Evolutionary conservation across 768 basidiomycete genomes (phyloP), one percentile per base, ranked within the genome.

Genomic region (Nidularia pulvinata): DNA sequence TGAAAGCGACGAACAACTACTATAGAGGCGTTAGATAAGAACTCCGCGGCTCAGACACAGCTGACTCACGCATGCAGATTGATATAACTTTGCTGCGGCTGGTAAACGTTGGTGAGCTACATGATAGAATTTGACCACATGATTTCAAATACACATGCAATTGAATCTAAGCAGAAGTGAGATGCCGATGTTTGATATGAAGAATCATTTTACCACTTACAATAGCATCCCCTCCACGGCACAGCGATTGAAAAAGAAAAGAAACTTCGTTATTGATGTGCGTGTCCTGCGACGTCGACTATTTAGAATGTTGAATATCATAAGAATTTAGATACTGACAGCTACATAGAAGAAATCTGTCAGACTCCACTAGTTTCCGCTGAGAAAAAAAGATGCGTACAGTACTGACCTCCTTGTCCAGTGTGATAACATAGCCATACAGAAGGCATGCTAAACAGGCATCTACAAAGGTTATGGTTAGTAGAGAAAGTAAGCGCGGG

Each of bases 241-340:
- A 52, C 66, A 68, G 35, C 67, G 59, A 49, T 68, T 68, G 34
- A 57, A 33, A 43, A 66, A 58, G 50, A 66, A 68, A 7, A 68
- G 53, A 6, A 57, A 19, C 47, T 68, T 68, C 9, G 65, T 57
- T 11, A 65, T 14, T 6, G 67, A 64, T 9, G 58, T 35, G 9
- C 62, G 62, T 30, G 56, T 54, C 45, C 65, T 63, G 46, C 10
- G 14, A 39, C 44, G 44, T 11, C 3, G 33, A 39, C n/a, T 39
- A 9, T 53, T 14, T 9, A 39, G 36, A n/a, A 6, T 19, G 7
- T 19, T 22, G n/a, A 30, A 43, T 50, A 14, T 9, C 10, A 37
- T 19, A 36, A 36, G 9, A 22, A 10, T 9, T 10, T 19, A 7
- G 22, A 34, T 32, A 57, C 64, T 43, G 16, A 65, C 60, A 61